Percentiles rank a stretch among this genome's conserved stretches.
Evolutionary conservation across 495 filamentous ascomycete species (phyloP).

Genomic region (Podospora australis): DNA sequence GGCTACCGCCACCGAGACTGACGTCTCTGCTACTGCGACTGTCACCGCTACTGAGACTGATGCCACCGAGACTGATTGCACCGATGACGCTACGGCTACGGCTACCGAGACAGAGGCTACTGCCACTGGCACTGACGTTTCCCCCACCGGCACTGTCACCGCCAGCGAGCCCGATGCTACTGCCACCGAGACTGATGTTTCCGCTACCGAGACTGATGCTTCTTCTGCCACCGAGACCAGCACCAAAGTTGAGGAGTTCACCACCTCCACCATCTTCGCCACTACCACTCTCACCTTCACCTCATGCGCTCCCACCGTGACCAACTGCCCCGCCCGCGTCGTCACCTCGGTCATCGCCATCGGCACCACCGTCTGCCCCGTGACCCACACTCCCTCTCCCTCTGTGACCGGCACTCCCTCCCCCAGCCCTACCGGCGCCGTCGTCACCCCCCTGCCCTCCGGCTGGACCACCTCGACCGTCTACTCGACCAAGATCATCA

Average conservation of each 20-base stretch:
- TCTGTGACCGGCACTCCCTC: slow-evolving; percentile 1
- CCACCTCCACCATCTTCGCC: slow-evolving; percentile 53
- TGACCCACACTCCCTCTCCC: not conserved
- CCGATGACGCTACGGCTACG: not conserved
- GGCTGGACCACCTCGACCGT: slow-evolving; percentile 53
- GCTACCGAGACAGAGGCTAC: not conserved
- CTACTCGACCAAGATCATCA: slow-evolving; percentile 51
- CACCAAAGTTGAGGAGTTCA: slow-evolving; percentile 15
- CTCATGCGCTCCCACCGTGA: slow-evolving; percentile 50
- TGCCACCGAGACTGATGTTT: not conserved
- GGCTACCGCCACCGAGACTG: slow-evolving; percentile 3
- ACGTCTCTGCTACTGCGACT: slow-evolving; percentile 6
- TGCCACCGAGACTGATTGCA: not conserved
- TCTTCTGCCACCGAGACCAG: not conserved
- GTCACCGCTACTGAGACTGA: slow-evolving; percentile 9
- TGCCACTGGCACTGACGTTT: not conserved
- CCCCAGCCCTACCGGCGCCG: slow-evolving; percentile 15
- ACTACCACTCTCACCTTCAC: slow-evolving; percentile 54
- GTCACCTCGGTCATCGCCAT: slow-evolving; percentile 52
- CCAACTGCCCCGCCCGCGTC: slow-evolving; percentile 51
- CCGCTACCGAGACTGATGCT: not conserved
- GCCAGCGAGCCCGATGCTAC: not conserved
- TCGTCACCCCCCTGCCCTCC: slow-evolving; percentile 6
- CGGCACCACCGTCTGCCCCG: slow-evolving; percentile 52
- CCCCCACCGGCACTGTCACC: slow-evolving; percentile 1